Conservation (phyloP, 768 basidiomycete genomes). For the Rhizopogon sp. region DNA sequence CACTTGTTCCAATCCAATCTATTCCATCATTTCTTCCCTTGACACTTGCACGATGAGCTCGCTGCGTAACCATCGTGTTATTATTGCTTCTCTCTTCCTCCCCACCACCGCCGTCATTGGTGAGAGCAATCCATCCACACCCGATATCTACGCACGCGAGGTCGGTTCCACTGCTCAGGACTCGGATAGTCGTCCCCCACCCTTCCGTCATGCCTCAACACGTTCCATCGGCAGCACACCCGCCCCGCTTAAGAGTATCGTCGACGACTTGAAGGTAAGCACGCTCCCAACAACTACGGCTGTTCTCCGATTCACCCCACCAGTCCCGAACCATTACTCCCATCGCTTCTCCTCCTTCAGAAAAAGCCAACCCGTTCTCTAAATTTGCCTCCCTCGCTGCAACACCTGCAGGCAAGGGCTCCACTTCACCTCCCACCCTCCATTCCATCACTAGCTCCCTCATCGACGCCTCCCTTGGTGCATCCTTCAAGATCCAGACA, state of each 20-base stretch:
- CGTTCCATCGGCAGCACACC: slow-evolving; percentile 14
- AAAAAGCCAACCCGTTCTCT: slow-evolving; percentile 54
- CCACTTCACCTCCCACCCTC: slow-evolving; percentile 10
- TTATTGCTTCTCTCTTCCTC: slow-evolving; percentile 83
- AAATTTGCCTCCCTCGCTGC: slow-evolving; percentile 27
- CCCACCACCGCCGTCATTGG: slow-evolving; percentile 67
- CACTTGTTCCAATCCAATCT: no score
- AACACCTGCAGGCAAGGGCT: slow-evolving; percentile 27
- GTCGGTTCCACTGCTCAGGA: slow-evolving; percentile 7
- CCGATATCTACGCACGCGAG: slow-evolving; percentile 28
- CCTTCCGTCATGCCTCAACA: slow-evolving; percentile 15
- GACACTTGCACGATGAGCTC: slow-evolving; percentile 48
- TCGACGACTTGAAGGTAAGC: slow-evolving; percentile 71
- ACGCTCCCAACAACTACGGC: background rate
- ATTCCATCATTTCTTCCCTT: no score
- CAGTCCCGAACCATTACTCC: slow-evolving; percentile 38
- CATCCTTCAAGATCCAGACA: slow-evolving; percentile 43
- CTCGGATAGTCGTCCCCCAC: slow-evolving; percentile 6
- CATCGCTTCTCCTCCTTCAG: slow-evolving; percentile 38
- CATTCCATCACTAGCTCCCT: slow-evolving; percentile 12
- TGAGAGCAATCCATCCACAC: slow-evolving; percentile 47
- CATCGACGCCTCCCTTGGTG: slow-evolving; percentile 25
- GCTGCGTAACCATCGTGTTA: slow-evolving; percentile 64
- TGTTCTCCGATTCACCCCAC: background rate
- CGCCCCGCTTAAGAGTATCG: slow-evolving; percentile 59